Percentiles rank a stretch among this genome's conserved stretches.
phyloP scores from a whole-genome alignment of 2,329 filamentous ascomycete genomes.

The Fusarium odoratissimum region DNA sequence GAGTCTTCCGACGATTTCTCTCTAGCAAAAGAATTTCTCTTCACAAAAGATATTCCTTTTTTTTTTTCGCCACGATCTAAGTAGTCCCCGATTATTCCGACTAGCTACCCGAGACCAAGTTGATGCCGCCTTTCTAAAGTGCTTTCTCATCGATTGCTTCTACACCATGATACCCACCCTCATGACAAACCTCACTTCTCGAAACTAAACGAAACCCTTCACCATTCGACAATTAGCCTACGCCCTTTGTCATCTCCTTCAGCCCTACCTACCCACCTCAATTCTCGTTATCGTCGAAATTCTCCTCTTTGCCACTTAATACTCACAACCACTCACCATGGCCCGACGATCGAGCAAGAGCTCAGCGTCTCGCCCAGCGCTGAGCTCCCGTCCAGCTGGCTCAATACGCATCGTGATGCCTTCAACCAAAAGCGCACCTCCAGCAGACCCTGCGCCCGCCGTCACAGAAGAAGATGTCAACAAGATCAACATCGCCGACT shows the following conservation, averaged over 20 bases:
- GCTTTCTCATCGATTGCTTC: slow-evolving; percentile 51
- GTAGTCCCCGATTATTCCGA: slow-evolving; percentile 16
- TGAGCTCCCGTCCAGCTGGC: slow-evolving; percentile 17
- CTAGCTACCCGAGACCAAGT: slow-evolving; percentile 35
- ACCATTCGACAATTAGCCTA: background rate
- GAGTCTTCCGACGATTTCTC: background rate
- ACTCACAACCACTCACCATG: slow-evolving; percentile 28
- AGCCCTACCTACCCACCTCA: background rate
- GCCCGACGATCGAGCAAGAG: slow-evolving; percentile 41
- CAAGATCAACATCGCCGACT: slow-evolving; percentile 55
- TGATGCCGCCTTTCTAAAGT: slow-evolving; percentile 62
- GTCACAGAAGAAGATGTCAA: slow-evolving; percentile 57
- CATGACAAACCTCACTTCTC: slow-evolving; percentile 53
- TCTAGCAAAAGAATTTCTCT: background rate
- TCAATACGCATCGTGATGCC: slow-evolving; percentile 40
- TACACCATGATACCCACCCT: slow-evolving; percentile 69
- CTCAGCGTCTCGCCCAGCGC: slow-evolving; percentile 23
- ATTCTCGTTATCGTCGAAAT: slow-evolving; percentile 10
- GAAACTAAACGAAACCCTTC: slow-evolving; percentile 28
- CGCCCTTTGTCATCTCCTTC: background rate
- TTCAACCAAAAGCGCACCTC: background rate
- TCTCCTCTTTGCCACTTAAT: slow-evolving; percentile 26
- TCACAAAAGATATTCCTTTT: background rate
- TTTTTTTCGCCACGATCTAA: slow-evolving; percentile 22
- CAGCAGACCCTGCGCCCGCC: slow-evolving; percentile 49